Percentiles rank a stretch among this genome's conserved stretches.
phyloP scores from a whole-genome alignment of 352 stramenopile species.

The Globisporangium cystogenes region DNA sequence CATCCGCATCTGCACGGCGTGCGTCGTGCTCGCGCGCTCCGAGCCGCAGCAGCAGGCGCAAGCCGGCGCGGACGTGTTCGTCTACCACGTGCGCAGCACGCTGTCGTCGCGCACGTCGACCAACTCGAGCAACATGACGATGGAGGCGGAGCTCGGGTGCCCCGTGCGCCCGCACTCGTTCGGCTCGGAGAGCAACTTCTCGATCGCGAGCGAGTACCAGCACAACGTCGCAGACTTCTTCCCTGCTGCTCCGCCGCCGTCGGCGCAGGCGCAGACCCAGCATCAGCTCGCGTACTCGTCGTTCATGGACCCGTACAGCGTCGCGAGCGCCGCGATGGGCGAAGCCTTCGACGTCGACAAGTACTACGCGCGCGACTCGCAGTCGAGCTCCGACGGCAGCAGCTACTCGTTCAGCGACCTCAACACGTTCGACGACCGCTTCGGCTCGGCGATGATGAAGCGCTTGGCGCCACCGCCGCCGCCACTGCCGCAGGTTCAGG shows the following conservation, averaged over 20 bases:
- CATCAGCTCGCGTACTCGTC: neutral
- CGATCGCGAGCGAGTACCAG: conserved; percentile 43
- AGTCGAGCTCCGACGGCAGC: conserved; percentile 42
- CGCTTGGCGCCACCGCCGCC: conserved; percentile 8
- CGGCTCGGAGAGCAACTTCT: conserved; percentile 49
- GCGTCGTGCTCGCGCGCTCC: conserved; percentile 40
- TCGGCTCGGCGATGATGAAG: conserved; percentile 20
- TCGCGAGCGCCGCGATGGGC: neutral
- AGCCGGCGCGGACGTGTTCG: conserved; percentile 23
- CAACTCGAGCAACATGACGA: conserved; percentile 2
- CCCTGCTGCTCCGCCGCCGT: too few relatives aligned
- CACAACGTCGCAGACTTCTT: neutral
- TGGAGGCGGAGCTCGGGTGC: neutral
- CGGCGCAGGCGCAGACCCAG: neutral
- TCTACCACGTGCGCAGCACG: conserved; percentile 32
- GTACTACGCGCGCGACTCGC: conserved; percentile 20
- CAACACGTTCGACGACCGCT: conserved; percentile 44
- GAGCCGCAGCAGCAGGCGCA: conserved; percentile 11
- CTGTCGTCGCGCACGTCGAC: conserved; percentile 33
- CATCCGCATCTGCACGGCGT: conserved; percentile 64
- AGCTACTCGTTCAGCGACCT: conserved; percentile 55
- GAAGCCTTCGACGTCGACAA: neutral
- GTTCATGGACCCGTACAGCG: neutral
- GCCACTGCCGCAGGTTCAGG: too few relatives aligned
- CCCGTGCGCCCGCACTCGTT: conserved; percentile 16